These are phyloP conservation scores for Strigomonas culicis DNA, from an alignment of 208 protist species.

Conservation along the genomic window DNA sequence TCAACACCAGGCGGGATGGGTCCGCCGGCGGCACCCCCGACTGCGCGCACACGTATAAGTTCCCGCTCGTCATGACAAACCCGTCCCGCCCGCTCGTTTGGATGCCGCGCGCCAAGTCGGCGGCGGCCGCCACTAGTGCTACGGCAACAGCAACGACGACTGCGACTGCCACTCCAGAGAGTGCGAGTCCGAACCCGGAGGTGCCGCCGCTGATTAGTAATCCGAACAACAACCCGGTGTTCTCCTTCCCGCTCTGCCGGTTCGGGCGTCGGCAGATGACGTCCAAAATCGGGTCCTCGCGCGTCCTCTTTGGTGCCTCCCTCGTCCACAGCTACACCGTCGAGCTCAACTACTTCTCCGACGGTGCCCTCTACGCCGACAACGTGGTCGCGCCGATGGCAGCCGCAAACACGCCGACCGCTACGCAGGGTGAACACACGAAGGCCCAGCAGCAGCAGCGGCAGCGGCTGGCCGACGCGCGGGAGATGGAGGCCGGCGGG, in stretches of 20 bases:
- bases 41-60: too few species aligned
- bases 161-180: too few species aligned
- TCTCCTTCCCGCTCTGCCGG: conserved; percentile 69
- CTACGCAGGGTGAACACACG: too few species aligned
- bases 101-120: neutral
- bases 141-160: too few species aligned
- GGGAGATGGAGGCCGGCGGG: neutral
- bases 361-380: conserved; percentile 60
- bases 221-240: conserved; percentile 18
- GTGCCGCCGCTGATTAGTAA: neutral
- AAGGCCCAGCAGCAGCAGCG: too few species aligned
- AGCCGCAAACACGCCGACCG: too few species aligned
- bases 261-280: conserved; percentile 73
- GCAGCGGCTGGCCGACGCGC: neutral
- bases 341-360: conserved; percentile 80
- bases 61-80: neutral
- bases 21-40: neutral
- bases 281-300: conserved; percentile 76
- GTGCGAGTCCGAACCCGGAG: too few species aligned
- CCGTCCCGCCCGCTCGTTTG: neutral
- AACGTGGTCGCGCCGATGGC: too few species aligned
- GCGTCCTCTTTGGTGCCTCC: conserved; percentile 73
- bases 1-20: neutral
- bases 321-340: conserved; percentile 86
- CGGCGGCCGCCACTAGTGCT: neutral